Conservation (phyloP, 495 filamentous ascomycete species). For the Penicillium angulare region DNA sequence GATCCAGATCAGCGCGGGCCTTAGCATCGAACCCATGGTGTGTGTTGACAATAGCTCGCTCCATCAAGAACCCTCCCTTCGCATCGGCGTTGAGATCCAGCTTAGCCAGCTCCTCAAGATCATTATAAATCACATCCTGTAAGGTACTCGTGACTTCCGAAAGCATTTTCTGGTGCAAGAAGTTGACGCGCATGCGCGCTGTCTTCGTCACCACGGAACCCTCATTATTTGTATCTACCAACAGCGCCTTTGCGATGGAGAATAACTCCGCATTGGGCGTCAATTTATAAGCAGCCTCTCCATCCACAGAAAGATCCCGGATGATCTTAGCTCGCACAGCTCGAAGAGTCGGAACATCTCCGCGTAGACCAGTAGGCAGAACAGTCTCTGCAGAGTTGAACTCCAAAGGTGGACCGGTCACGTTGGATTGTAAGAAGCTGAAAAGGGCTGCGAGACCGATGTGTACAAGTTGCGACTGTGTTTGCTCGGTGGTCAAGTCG, state of each 20-base stretch:
- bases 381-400: constrained; percentile 53
- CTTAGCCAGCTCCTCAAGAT: constrained; percentile 42
- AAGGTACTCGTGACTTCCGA: constrained; percentile 69
- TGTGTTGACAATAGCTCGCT: constrained; percentile 80
- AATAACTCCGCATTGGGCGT: constrained; percentile 83
- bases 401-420: constrained; percentile 79
- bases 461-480: constrained; percentile 46
- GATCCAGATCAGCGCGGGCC: constrained; percentile 66
- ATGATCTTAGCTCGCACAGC: constrained; percentile 55
- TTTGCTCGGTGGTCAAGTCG: constrained; percentile 30
- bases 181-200: constrained; percentile 66
- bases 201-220: constrained; percentile 39
- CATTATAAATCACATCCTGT: constrained; percentile 56
- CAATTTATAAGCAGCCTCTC: constrained; percentile 79
- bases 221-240: constrained; percentile 30
- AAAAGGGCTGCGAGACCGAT: constrained; percentile 72
- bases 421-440: constrained; percentile 86
- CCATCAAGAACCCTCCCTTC: constrained; percentile 67
- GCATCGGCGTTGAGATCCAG: constrained; percentile 42
- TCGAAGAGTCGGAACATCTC: constrained; percentile 25
- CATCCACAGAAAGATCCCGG: constrained; percentile 70
- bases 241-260: constrained; percentile 62
- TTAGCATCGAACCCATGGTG: constrained; percentile 78
- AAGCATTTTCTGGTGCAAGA: constrained; percentile 85
- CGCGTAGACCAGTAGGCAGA: constrained; percentile 46